Base-by-base conservation (phyloP, 208 protist genomes). In the Crithidia bombi region DNA sequence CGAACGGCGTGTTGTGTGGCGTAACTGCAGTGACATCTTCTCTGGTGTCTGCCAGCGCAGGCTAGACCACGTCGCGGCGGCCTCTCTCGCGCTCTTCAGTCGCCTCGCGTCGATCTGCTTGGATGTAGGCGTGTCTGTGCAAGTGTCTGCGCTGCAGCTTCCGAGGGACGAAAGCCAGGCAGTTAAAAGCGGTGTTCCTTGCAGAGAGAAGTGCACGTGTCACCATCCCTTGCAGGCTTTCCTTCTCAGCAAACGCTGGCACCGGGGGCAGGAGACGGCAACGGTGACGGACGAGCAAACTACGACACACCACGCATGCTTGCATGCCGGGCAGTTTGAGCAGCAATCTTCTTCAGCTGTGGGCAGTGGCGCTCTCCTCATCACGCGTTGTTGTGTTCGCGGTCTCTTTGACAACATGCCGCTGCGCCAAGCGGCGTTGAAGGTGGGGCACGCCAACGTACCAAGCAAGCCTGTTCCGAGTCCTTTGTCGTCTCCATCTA, bases 401-500 rank as follows among this genome's bases (percentile, higher is more conserved):
- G 75, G 69, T 12, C 58, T 90, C 0, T 90, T 87, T 50, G 62
- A 67, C 36, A 74, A 66, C 44, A 41, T 90, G 6, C 81, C 85
- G n/a, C 75, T 90, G 17, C 81, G 85, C 21, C 77, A 65, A 41
- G 17, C 61, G 0, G 54, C 77, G 14, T 78, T 67, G 30, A 12
- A 41, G 26, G 38, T 15, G 10, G 10, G 46, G 10, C 21, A n/a
- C 33, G 14, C 12, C 21, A 50, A 47, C 43, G 19, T 44, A 12
- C 25, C 46, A 23, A 33, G 0, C 46, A 39, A 44, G 0, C 21
- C 15, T 11, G 19, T 0, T 17, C 69, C 11, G 49, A 30, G 7
- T 54, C 49, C 15, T 70, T 67, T 23, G 28, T 12, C 23, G 38
- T 46, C 15, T 41, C 52, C 58, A 57, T 38, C 9, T 23, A 65